Percentiles rank a stretch among this genome's conserved stretches.
Evolutionary conservation across 106 monocot genomes (phyloP).

Genomic region (Acorus gramineus): DNA sequence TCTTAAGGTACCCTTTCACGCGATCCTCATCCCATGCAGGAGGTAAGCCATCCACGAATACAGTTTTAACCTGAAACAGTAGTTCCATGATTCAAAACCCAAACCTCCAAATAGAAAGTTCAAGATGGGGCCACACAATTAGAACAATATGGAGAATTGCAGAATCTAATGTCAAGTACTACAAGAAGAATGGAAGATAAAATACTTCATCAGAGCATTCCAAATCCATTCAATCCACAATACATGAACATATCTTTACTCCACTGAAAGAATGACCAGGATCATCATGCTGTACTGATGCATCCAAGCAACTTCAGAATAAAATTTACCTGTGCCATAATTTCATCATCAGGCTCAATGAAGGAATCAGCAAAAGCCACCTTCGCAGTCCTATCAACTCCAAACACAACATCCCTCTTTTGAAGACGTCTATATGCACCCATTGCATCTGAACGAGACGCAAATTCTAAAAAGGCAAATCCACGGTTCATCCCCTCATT

Average conservation of each 20-base stretch:
- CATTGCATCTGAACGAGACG: conserved; percentile 76
- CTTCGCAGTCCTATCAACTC: conserved; percentile 70
- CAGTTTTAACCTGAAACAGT: conserved; percentile 64
- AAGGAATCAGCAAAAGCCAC: conserved; percentile 93
- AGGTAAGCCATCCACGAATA: conserved; percentile 85
- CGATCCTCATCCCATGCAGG: conserved; percentile 90
- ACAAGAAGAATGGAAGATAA: too few species aligned
- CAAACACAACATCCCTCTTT: conserved; percentile 76
- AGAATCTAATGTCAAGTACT: background rate
- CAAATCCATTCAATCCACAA: too few species aligned
- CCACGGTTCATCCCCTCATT: conserved; percentile 85
- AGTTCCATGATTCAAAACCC: background rate
- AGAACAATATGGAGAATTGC: background rate
- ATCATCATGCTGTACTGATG: too few species aligned
- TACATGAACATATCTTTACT: too few species aligned
- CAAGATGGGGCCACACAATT: background rate
- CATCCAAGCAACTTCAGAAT: background rate
- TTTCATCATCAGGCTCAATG: conserved; percentile 86
- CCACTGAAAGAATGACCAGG: too few species aligned
- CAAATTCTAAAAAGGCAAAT: conserved; percentile 91
- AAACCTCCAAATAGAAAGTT: background rate
- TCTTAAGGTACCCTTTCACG: conserved; percentile 63
- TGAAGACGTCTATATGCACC: conserved; percentile 63
- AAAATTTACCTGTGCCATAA: conserved; percentile 75
- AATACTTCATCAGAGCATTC: too few species aligned